Conservation (phyloP, 768 basidiomycete genomes). For the Tylopilus plumbeoviolaceoides region DNA sequence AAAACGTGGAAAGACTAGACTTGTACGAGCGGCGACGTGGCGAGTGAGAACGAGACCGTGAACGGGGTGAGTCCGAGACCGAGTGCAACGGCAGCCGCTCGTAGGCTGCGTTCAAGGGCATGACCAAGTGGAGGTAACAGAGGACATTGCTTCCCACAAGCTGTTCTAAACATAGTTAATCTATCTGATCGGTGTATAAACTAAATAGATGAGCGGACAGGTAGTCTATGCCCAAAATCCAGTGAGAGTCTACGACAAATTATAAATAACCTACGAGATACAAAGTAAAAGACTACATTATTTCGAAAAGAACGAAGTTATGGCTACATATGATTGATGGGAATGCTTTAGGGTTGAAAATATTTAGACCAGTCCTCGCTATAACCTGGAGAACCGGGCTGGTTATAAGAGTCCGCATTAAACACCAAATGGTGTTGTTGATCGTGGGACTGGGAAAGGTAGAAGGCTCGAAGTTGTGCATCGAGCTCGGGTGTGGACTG, state of each 20-base stretch:
- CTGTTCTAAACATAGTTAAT: neutral
- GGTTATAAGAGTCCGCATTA: neutral
- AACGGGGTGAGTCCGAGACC: slow-evolving; percentile 28
- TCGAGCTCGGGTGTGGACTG: neutral
- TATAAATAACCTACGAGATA: slow-evolving; percentile 2
- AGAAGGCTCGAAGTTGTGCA: neutral
- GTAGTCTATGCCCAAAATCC: neutral
- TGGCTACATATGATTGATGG: neutral
- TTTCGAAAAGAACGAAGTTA: neutral
- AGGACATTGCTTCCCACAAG: neutral
- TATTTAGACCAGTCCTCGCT: neutral
- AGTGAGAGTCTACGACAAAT: neutral
- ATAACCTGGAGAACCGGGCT: neutral
- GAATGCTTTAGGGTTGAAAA: neutral
- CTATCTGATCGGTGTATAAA: neutral
- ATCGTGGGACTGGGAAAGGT: neutral
- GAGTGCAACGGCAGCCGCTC: slow-evolving; percentile 51
- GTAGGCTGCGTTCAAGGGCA: slow-evolving; percentile 39
- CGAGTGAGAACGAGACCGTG: slow-evolving; percentile 26
- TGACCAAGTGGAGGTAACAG: slow-evolving; percentile 3
- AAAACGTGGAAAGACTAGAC: slow-evolving; percentile 21
- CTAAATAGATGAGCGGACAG: neutral
- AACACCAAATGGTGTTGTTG: neutral
- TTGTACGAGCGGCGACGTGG: slow-evolving; percentile 24
- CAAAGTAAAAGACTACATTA: slow-evolving; percentile 5